Conservation (phyloP, 352 stramenopile genomes). For the Chrysophaeum taylorii region DNA sequence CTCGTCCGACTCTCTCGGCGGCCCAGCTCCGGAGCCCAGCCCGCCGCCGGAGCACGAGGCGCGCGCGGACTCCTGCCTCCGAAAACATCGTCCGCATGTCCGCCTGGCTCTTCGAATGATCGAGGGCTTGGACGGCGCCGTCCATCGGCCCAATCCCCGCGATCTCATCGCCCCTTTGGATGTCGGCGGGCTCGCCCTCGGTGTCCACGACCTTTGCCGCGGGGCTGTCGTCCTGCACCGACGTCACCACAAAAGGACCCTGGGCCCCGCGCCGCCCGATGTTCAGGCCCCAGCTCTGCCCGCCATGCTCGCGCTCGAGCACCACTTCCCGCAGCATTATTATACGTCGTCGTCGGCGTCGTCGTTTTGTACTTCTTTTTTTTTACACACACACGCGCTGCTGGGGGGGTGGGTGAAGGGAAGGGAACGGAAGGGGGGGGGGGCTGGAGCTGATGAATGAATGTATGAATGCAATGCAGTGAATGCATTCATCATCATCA, state of each 20-base stretch:
- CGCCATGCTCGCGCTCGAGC: not conserved
- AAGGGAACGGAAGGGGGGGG: no score
- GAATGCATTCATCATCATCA: no score
- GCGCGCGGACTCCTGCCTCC: not conserved
- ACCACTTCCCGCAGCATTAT: no score
- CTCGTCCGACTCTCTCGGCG: no score
- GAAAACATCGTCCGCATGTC: not conserved
- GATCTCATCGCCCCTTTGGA: not conserved
- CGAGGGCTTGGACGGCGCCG: not conserved
- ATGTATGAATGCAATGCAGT: no score
- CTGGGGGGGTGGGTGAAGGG: no score
- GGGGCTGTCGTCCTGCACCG: not conserved
- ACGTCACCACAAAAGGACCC: not conserved
- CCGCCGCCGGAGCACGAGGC: no score
- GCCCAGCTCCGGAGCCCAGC: no score
- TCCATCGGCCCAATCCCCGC: not conserved
- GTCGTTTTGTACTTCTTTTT: no score
- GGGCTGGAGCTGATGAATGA: no score
- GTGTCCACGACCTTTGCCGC: not conserved
- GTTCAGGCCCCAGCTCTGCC: constrained; percentile 4
- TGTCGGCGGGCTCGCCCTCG: not conserved
- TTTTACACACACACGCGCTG: no score
- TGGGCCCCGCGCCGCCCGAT: not conserved
- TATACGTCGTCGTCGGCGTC: no score
- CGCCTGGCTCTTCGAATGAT: not conserved